phyloP scores from a whole-genome alignment of 2,329 filamentous ascomycete species.

The Pseudocercospora eumusae region DNA sequence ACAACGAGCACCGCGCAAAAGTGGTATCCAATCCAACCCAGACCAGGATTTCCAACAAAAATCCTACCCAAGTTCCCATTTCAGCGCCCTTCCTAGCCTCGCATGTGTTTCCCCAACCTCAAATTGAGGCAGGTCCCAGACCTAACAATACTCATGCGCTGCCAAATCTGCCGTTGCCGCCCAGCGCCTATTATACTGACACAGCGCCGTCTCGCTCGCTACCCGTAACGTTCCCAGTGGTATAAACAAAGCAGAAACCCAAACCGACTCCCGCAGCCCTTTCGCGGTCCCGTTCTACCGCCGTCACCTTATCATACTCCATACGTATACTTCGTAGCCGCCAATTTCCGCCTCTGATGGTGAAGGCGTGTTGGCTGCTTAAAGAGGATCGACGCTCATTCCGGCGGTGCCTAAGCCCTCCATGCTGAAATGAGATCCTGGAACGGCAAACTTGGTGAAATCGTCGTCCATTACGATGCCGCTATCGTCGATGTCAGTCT shows the following conservation, averaged over 20 bases:
- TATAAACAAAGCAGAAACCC: constrained; percentile 8
- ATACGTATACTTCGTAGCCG: constrained; percentile 21
- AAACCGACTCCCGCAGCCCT: constrained; percentile 3
- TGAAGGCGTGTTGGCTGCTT: constrained; percentile 6
- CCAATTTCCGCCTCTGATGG: not conserved
- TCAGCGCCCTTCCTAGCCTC: not conserved
- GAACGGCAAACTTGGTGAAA: constrained; percentile 19
- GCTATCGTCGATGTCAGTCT: constrained; percentile 42
- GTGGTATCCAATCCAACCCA: constrained; percentile 18
- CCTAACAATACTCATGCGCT: constrained; percentile 1
- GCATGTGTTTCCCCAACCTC: constrained; percentile 3
- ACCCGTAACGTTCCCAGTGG: constrained; percentile 1
- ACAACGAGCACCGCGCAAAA: constrained; percentile 11
- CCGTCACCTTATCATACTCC: constrained; percentile 12
- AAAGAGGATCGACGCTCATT: constrained; percentile 20
- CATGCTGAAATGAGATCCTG: constrained; percentile 23
- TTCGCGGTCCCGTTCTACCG: constrained; percentile 9
- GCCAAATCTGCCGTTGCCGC: constrained; percentile 1
- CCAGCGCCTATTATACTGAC: constrained; percentile 6
- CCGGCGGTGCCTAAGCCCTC: constrained; percentile 22
- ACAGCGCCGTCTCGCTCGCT: constrained; percentile 5
- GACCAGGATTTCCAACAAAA: not conserved
- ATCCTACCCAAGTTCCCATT: not conserved
- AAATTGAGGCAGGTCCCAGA: not conserved
- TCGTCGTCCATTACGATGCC: constrained; percentile 45